Base-by-base conservation (phyloP, 805 yeast species). In the Candida fluviatilis region DNA sequence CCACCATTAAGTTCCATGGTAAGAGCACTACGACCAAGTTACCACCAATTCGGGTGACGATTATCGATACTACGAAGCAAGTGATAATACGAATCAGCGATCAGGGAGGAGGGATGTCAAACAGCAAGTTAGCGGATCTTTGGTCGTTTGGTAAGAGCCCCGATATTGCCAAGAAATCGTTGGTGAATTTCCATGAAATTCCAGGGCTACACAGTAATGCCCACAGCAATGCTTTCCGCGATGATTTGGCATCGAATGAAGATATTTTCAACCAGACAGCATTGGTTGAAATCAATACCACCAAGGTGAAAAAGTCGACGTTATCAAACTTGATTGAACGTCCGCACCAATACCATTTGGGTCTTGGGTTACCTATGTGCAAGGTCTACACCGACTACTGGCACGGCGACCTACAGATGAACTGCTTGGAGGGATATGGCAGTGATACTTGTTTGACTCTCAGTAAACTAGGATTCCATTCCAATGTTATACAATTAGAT, bases 331-430 rank as follows among this genome's bases (percentile, higher is more conserved):
- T 90, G 50, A 75, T 84, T 30, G 72, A 81, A 23, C 74, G 97
- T 45, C 84, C 93, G 1, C 80, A 84, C 18, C 75, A 84, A 42
- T 75, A 75, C 50, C 84, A 84, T 37, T 62, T 91, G 19, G 97
- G 97, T 0, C 73, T 91, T 42, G 96, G 97, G 0, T 66, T 91
- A 43, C 96, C 98, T 0, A 80, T 91, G 84, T 84, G 96, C 52
- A 82, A 86, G 49, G 87, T 90, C 0, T 91, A 91, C 55, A 87
- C 95, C 0, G 97, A 91, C 50, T 91, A 91, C 60, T 91, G 98
- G 98, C 93, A 90, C 50, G 98, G 98, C 5, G 85, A 83, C 36
- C 60, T 91, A 36, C 82, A 80, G 42, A 76, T 91, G 73, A 82
- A 82, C 49, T 82, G 95, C 0, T 65, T 91, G 36, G 91, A 88